Base-by-base conservation (phyloP, 2,329 filamentous ascomycete genomes). In the Paecilomyces fulvus region DNA sequence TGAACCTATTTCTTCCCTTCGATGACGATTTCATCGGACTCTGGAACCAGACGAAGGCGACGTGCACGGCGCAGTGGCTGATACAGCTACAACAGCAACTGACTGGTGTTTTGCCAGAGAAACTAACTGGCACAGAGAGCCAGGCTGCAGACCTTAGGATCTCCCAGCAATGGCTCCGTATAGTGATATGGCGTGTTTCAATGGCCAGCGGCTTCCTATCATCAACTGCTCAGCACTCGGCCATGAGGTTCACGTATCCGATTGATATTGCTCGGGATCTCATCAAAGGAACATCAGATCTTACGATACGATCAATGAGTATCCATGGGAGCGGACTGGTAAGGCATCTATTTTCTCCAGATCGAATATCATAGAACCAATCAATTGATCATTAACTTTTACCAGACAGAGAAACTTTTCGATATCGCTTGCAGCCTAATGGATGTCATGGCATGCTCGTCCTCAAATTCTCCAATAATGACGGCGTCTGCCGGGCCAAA, bases 351-450 rank as follows among this genome's bases (percentile, higher is more conserved):
- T 17, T 43, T 43, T 43, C 14, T 0, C 1, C 14, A 7, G 33
- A 28, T 28, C 25, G 30, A 31, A 31, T 31, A 2, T 8, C 20
- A 1, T 43, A 6, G n/a, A 20, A 3, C 14, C n/a, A 1, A 6
- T 43, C 17, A n/a, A 28, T 28, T 28, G 25, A 28, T 7, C 25
- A 28, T 28, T 63, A 2, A 49, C 48, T 3, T 28, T 28, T 28
- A 20, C 37, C 8, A 85, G 82, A 83, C 92, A 60, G 88, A 90
- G 67, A 91, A 91, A 67, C 74, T 95, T 9, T 82, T 92, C 64
- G 87, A 91, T 61, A 81, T 90, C 46, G 84, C 88, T 12, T 87
- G 81, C 69, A 83, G 84, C 14, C 77, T 92, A 60, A 85, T 81
- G 7, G 87, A 92, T 59, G 84, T 88, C 31, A 82, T 95, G 52